Percentiles rank a stretch among this genome's conserved stretches.
Conservation (phyloP, 441 rosid species). For the Raphanus hybrid region DNA sequence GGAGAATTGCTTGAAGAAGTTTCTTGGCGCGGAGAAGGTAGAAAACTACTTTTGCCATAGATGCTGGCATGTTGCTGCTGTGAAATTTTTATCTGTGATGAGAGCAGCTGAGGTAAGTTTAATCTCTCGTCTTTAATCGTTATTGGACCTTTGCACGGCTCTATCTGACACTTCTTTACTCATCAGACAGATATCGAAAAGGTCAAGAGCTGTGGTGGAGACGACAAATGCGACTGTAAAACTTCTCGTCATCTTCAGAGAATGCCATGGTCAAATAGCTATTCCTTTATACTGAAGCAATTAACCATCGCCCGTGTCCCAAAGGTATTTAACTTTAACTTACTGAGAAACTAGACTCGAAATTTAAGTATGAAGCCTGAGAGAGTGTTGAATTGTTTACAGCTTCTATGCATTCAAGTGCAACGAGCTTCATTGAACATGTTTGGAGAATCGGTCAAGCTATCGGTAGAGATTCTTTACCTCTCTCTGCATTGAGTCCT, state of each 20-base stretch:
- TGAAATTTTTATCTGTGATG: constrained; percentile 52
- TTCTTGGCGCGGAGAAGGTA: constrained; percentile 60
- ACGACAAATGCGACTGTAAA: constrained; percentile 67
- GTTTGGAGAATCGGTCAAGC: constrained; percentile 72
- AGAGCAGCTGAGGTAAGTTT: constrained; percentile 58
- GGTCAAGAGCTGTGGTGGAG: constrained; percentile 58
- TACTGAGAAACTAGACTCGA: background rate
- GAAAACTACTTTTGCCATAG: constrained; percentile 72
- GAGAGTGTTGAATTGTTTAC: constrained; percentile 34
- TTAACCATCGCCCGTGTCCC: constrained; percentile 74
- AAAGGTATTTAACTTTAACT: constrained; percentile 53
- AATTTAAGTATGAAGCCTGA: background rate
- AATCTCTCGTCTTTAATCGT: background rate
- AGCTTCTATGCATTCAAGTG: constrained; percentile 89
- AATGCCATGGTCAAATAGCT: constrained; percentile 79
- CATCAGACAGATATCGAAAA: constrained; percentile 55
- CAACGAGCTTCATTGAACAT: constrained; percentile 69
- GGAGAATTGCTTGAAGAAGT: constrained; percentile 77
- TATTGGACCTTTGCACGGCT: background rate
- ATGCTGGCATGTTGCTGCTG: constrained; percentile 89
- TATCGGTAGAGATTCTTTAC: constrained; percentile 52
- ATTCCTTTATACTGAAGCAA: constrained; percentile 62
- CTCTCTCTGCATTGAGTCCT: background rate
- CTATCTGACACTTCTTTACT: background rate
- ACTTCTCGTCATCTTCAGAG: constrained; percentile 47